Conservation (phyloP, 2,329 filamentous ascomycete species). For the Biscogniauxia mediterranea region DNA sequence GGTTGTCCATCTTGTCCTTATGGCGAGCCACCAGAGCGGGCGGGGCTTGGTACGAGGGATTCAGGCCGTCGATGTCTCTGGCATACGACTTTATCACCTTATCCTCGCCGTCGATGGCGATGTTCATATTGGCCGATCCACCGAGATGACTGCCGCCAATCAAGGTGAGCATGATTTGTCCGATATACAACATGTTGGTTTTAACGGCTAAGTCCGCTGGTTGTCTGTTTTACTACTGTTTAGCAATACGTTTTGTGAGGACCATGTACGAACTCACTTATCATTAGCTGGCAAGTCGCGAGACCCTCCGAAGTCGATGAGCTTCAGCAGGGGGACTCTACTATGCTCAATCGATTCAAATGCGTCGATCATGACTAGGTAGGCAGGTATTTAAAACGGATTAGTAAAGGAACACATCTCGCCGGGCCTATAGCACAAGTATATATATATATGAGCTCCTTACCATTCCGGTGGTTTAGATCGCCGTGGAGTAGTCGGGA, state of each 20-base stretch:
- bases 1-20: conserved; percentile 9
- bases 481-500: conserved; percentile 13
- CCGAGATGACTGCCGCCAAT: conserved; percentile 8
- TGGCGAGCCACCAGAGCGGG: neutral
- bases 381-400: conserved; percentile 1
- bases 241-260: conserved; percentile 1
- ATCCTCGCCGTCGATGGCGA: neutral
- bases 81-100: neutral
- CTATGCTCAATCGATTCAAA: conserved; percentile 11
- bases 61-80: too few species aligned
- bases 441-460: neutral
- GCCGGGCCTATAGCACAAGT: too few species aligned
- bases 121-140: conserved; percentile 8
- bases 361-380: conserved; percentile 18
- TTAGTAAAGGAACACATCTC: neutral
- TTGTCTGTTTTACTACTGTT: neutral
- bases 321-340: conserved; percentile 8
- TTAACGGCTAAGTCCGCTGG: conserved; percentile 4
- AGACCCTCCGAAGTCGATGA: conserved; percentile 17
- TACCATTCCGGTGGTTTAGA: conserved; percentile 16
- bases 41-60: neutral
- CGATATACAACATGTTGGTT: conserved; percentile 10
- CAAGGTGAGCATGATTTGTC: conserved; percentile 11
- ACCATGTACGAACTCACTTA: neutral
- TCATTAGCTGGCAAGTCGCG: neutral